phyloP scores from a whole-genome alignment of 768 basidiomycete species.

The Termitomyces sp. region DNA sequence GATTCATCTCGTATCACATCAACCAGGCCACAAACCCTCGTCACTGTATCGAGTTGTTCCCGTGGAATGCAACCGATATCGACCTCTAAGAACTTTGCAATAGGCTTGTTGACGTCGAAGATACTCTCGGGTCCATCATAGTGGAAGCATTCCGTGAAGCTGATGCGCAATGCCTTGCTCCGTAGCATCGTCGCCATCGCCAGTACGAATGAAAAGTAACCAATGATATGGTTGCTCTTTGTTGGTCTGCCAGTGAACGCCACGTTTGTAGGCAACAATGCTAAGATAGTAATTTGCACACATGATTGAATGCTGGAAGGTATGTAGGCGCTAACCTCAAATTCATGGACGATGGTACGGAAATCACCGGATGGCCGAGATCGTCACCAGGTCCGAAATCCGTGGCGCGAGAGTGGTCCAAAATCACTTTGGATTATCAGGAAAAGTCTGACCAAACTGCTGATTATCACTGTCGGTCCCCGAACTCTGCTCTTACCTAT shows the following conservation, averaged over 20 bases:
- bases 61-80: background rate
- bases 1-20: background rate
- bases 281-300: background rate
- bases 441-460: too few species aligned
- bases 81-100: background rate
- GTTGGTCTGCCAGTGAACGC: slow-evolving; percentile 1
- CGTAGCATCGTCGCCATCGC: background rate
- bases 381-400: background rate
- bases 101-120: background rate
- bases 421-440: too few species aligned
- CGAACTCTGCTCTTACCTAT: too few species aligned
- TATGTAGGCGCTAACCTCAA: background rate
- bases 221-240: slow-evolving; percentile 5
- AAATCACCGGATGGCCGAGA: background rate
- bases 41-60: background rate
- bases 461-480: too few species aligned
- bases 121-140: background rate
- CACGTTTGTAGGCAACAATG: background rate
- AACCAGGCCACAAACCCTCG: background rate
- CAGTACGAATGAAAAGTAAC: background rate
- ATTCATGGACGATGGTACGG: background rate
- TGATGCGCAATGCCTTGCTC: background rate
- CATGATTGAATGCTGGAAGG: too few species aligned
- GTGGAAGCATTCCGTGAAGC: background rate
- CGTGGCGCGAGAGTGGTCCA: background rate